phyloP scores from a whole-genome alignment of 257 asterid species.

The Lavandula angustifolia region DNA sequence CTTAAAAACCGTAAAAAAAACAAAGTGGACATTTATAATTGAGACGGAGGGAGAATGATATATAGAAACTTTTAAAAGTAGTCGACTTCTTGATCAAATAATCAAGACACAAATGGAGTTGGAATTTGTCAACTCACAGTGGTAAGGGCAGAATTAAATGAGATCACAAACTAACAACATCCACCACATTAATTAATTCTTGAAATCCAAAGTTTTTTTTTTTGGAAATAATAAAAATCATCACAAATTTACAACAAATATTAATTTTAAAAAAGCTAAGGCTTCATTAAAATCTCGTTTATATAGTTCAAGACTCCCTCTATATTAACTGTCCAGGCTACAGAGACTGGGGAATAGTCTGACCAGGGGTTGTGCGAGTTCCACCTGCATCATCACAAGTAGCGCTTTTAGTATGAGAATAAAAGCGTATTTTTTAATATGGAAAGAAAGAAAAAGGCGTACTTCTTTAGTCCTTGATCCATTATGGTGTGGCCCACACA shows the following conservation, averaged over 20 bases:
- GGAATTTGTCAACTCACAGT: neutral
- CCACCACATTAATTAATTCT: slow-evolving; percentile 5
- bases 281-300: slow-evolving; percentile 58
- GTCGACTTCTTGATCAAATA: neutral
- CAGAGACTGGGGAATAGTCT: slow-evolving; percentile 73
- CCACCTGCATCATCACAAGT: slow-evolving; percentile 59
- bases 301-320: slow-evolving; percentile 66
- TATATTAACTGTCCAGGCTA: slow-evolving; percentile 83
- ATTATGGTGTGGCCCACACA: slow-evolving; percentile 81
- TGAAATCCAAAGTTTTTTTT: neutral
- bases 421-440: neutral
- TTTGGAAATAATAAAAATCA: slow-evolving; percentile 28
- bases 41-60: no score
- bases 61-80: no score
- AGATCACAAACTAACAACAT: slow-evolving; percentile 6
- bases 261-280: slow-evolving; percentile 37
- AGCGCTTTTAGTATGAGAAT: no score
- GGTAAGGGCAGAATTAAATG: slow-evolving; percentile 1
- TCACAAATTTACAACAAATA: slow-evolving; percentile 27
- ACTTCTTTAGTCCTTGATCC: slow-evolving; percentile 92
- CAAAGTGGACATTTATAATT: no score
- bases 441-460: slow-evolving; percentile 4
- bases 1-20: no score
- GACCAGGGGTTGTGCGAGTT: slow-evolving; percentile 86
- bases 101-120: neutral